Evolutionary conservation across 139 green algal genomes (phyloP).

Genomic region (Ettlia oleoabundans): DNA sequence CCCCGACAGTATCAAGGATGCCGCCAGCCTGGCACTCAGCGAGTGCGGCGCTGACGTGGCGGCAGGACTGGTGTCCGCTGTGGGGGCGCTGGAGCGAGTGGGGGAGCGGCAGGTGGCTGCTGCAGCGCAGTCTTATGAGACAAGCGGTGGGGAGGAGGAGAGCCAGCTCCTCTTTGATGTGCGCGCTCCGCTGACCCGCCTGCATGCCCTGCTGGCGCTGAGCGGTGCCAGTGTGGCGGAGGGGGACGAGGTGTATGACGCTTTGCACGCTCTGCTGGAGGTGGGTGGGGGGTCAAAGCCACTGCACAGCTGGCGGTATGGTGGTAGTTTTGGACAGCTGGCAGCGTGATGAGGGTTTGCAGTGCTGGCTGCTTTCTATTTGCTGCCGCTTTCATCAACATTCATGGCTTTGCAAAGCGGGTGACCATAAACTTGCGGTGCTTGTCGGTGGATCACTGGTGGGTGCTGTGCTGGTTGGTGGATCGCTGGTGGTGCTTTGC

Average conservation of each 20-base stretch:
- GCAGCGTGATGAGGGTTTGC: too few species aligned
- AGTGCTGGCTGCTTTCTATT: too few species aligned
- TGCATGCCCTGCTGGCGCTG: conserved; percentile 25
- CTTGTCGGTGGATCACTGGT: too few species aligned
- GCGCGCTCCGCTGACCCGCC: conserved; percentile 1
- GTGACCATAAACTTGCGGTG: too few species aligned
- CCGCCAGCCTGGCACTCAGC: conserved; percentile 28
- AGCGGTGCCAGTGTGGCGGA: neutral
- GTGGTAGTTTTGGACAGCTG: too few species aligned
- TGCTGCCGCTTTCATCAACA: too few species aligned
- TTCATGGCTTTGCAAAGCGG: too few species aligned
- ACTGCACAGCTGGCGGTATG: neutral
- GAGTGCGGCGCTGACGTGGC: conserved; percentile 15
- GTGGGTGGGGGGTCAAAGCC: neutral
- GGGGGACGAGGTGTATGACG: conserved; percentile 23
- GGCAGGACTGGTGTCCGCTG: neutral
- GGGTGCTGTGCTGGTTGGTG: too few species aligned
- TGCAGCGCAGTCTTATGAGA: neutral
- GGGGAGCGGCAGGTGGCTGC: neutral
- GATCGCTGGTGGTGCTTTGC: too few species aligned
- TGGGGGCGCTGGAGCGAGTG: conserved; percentile 6
- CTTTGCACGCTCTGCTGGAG: conserved; percentile 10
- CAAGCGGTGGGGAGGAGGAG: conserved; percentile 19
- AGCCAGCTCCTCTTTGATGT: conserved; percentile 6
- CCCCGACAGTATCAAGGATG: conserved; percentile 39